Percentiles rank a stretch among this genome's conserved stretches.
Evolutionary conservation across 2,329 filamentous ascomycete genomes (phyloP).

Genomic region (Xylariaceae sp.): DNA sequence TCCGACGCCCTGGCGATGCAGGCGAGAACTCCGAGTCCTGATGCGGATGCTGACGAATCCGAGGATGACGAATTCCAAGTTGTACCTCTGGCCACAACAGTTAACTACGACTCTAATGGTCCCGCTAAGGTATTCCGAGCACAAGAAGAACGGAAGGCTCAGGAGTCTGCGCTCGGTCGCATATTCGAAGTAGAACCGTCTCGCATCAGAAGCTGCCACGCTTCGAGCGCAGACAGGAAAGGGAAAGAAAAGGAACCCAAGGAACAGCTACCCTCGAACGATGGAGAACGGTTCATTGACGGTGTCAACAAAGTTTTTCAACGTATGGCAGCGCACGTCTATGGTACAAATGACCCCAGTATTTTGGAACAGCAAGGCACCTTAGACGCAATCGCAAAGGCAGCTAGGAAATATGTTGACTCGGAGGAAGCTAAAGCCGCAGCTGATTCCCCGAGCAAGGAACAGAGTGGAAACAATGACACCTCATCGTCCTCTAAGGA

Average conservation of each 20-base stretch:
- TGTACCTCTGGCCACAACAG: constrained; percentile 36
- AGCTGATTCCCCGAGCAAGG: not conserved
- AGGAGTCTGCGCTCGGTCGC: constrained; percentile 55
- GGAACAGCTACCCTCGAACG: constrained; percentile 24
- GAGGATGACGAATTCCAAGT: constrained; percentile 61
- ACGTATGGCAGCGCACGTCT: constrained; percentile 46
- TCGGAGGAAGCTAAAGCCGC: constrained; percentile 37
- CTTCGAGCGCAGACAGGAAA: constrained; percentile 26
- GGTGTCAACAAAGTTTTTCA: constrained; percentile 45
- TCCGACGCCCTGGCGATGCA: constrained; percentile 54
- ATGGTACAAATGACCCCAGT: constrained; percentile 39
- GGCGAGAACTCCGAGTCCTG: constrained; percentile 47
- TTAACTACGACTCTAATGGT: constrained; percentile 42
- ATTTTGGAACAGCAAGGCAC: constrained; percentile 47
- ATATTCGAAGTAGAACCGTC: constrained; percentile 56
- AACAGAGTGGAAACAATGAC: not conserved
- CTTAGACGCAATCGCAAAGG: constrained; percentile 53
- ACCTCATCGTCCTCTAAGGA: constrained; percentile 3
- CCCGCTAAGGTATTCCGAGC: constrained; percentile 51
- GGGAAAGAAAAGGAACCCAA: constrained; percentile 37
- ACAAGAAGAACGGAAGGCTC: constrained; percentile 56
- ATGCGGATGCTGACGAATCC: constrained; percentile 50
- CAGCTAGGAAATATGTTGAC: constrained; percentile 54
- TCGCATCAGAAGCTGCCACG: constrained; percentile 40
- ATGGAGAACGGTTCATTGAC: constrained; percentile 40